Conservation (phyloP, 2,329 filamentous ascomycete genomes). For the Fusarium brevicatenulatum region DNA sequence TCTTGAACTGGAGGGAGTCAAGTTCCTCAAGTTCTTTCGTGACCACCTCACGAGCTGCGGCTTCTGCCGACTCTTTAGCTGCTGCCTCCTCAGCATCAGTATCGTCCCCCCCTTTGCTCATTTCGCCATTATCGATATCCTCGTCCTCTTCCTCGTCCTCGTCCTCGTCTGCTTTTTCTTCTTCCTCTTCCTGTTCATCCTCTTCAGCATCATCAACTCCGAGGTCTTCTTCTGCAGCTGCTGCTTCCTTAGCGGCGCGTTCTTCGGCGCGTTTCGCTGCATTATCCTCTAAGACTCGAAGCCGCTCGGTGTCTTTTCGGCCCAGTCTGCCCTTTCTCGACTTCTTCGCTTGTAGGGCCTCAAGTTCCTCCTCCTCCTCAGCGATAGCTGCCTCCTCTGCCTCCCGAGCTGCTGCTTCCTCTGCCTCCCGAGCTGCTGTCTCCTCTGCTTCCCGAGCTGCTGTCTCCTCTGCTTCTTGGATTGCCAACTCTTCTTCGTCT, state of each 20-base stretch:
- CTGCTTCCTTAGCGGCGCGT: constrained; percentile 39
- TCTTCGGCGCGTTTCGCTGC: constrained; percentile 30
- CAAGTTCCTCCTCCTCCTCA: constrained; percentile 21
- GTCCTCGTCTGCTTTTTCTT: not conserved
- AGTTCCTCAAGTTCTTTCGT: constrained; percentile 28
- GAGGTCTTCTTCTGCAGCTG: not conserved
- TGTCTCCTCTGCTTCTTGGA: constrained; percentile 33
- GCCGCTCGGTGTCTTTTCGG: constrained; percentile 40
- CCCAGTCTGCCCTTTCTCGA: constrained; percentile 38
- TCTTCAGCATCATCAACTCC: constrained; percentile 39
- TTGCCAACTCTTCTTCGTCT: not conserved
- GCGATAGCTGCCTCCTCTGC: constrained; percentile 33
- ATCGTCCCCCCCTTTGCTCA: not conserved
- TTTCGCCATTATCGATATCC: not conserved
- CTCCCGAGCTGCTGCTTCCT: constrained; percentile 32
- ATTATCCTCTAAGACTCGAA: constrained; percentile 33
- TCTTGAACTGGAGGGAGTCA: constrained; percentile 34
- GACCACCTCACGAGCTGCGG: constrained; percentile 41
- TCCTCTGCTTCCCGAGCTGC: constrained; percentile 16
- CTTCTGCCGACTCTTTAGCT: constrained; percentile 27
- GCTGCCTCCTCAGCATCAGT: not conserved
- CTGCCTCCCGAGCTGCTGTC: constrained; percentile 18
- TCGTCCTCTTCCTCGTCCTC: not conserved
- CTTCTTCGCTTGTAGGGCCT: constrained; percentile 35
- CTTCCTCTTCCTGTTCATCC: constrained; percentile 13